phyloP scores from a whole-genome alignment of 352 stramenopile species.

The Phytophthora uliginosa region DNA sequence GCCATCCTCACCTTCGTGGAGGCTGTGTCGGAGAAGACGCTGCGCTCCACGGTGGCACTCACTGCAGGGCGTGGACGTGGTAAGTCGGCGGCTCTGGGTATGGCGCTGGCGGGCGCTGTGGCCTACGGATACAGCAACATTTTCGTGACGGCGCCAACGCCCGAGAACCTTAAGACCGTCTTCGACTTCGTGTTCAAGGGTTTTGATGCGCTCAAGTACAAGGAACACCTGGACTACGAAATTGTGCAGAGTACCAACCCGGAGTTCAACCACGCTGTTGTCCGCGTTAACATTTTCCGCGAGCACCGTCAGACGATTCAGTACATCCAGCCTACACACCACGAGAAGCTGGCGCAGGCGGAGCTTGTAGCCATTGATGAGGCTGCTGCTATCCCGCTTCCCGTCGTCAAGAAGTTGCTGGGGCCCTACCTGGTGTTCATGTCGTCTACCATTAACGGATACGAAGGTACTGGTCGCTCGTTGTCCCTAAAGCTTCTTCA shows the following conservation, averaged over 20 bases:
- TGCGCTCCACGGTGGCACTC: slow-evolving; percentile 95
- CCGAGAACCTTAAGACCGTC: slow-evolving; percentile 98
- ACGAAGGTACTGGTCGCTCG: slow-evolving; percentile 99
- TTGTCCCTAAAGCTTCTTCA: slow-evolving; percentile 99
- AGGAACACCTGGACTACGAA: slow-evolving; percentile 99
- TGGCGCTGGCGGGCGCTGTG: slow-evolving; percentile 87
- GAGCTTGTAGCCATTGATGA: slow-evolving; percentile 99
- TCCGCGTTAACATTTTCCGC: slow-evolving; percentile 98
- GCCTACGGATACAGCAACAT: slow-evolving; percentile 95
- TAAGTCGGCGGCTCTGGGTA: slow-evolving; percentile 99
- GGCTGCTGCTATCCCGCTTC: slow-evolving; percentile 99
- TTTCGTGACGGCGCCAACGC: slow-evolving; percentile 98
- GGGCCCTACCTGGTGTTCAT: slow-evolving; percentile 98
- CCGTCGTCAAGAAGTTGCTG: slow-evolving; percentile 97
- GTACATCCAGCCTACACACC: slow-evolving; percentile 96
- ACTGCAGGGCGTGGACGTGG: slow-evolving; percentile 94
- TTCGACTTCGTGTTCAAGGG: slow-evolving; percentile 99
- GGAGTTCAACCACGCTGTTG: slow-evolving; percentile 89
- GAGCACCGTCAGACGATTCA: slow-evolving; percentile 98
- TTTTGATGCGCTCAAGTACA: slow-evolving; percentile 93
- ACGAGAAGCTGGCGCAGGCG: slow-evolving; percentile 97
- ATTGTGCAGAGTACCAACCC: slow-evolving; percentile 90
- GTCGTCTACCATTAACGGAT: slow-evolving; percentile 99
- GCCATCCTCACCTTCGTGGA: slow-evolving; percentile 99
- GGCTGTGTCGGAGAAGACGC: slow-evolving; percentile 97